These are phyloP conservation scores for Agrocybe pediades DNA, from an alignment of 768 basidiomycete genomes.

Conservation along the genomic window DNA sequence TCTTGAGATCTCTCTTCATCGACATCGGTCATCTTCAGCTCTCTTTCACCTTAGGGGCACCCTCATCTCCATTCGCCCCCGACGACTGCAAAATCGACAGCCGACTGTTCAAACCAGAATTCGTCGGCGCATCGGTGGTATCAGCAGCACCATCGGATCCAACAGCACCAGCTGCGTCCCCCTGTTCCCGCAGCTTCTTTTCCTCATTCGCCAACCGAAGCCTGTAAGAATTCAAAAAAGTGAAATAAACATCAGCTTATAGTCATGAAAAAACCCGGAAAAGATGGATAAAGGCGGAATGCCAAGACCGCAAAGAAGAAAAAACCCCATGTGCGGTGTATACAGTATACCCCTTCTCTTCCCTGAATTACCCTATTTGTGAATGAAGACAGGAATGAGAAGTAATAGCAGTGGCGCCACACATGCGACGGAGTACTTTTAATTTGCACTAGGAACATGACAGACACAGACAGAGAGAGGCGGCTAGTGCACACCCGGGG, in stretches of 20 bases:
- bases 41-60: no score
- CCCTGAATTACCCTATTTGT: no score
- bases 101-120: neutral
- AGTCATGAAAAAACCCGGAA: neutral
- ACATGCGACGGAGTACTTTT: neutral
- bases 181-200: constrained; percentile 27
- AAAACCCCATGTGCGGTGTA: neutral
- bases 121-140: neutral
- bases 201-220: constrained; percentile 32
- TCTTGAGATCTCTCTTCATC: no score
- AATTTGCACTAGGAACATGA: neutral
- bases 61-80: no score
- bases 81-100: neutral
- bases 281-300: neutral
- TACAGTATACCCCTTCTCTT: no score
- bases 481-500: neutral
- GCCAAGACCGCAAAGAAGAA: neutral
- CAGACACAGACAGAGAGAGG: neutral
- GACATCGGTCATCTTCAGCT: no score
- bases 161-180: neutral
- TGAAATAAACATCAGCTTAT: neutral
- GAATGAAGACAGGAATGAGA: no score
- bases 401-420: neutral
- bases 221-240: constrained; percentile 13
- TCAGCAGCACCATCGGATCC: neutral